Conservation (phyloP, 305 asterid species). For the Fraxinus latifolia region DNA sequence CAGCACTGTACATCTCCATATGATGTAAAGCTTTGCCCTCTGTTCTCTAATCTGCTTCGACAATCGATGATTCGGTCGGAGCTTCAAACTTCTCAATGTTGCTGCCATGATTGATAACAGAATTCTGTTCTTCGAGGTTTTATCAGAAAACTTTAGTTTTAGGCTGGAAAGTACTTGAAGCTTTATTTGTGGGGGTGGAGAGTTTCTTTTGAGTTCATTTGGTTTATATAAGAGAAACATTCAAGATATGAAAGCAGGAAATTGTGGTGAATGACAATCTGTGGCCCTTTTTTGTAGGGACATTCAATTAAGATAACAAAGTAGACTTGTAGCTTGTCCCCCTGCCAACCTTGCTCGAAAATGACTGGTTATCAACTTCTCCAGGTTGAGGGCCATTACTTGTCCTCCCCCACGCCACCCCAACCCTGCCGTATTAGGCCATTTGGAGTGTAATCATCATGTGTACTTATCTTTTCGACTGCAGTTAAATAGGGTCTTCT, state of each 20-base stretch:
- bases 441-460: not conserved
- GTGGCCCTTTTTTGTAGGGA: not conserved
- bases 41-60: slow-evolving; percentile 10
- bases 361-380: not conserved
- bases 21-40: slow-evolving; percentile 13
- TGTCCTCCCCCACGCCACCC: not conserved
- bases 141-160: not conserved
- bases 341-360: not conserved
- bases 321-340: not conserved
- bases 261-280: not conserved
- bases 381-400: not conserved
- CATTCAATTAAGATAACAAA: not conserved
- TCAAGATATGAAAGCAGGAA: not conserved
- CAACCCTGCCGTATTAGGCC: not conserved
- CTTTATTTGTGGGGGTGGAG: not conserved
- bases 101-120: not conserved
- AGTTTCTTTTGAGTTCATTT: not conserved
- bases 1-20: slow-evolving; percentile 23
- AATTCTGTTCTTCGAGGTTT: not conserved
- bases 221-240: not conserved
- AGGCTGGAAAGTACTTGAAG: not conserved
- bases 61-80: not conserved
- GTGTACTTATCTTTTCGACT: not conserved
- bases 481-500: not conserved
- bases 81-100: not conserved